These are phyloP conservation scores for Cinnamomum chago DNA, from an alignment of 164 flowering plant genomes.

Conservation along the genomic window DNA sequence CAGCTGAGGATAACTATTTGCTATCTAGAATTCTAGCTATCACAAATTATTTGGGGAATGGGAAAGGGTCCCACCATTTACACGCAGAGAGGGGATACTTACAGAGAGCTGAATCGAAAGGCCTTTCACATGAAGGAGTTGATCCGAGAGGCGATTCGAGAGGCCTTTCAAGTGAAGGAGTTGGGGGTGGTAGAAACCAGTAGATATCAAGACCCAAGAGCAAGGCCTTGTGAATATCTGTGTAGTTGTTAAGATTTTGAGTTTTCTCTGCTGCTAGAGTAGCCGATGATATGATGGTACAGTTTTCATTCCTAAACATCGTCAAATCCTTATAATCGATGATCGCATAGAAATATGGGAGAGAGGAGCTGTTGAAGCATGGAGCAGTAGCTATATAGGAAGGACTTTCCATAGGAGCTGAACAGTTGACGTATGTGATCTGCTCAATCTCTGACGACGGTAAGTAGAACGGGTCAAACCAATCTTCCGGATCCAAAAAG, in stretches of 20 bases:
- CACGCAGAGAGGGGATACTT: background rate
- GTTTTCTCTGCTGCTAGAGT: background rate
- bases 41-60: background rate
- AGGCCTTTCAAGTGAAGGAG: background rate
- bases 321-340: background rate
- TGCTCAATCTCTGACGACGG: background rate
- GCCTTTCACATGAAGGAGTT: background rate
- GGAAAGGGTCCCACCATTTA: background rate
- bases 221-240: background rate
- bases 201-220: background rate
- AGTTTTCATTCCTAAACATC: background rate
- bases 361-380: conserved; percentile 3
- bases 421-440: background rate
- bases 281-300: background rate
- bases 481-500: background rate
- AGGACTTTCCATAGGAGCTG: background rate
- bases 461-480: background rate
- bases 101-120: background rate
- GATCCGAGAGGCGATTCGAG: background rate
- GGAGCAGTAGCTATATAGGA: background rate
- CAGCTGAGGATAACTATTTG: too few species aligned
- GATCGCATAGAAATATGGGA: background rate
- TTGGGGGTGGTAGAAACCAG: background rate
- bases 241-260: background rate
- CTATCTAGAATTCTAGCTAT: too few species aligned